Percentiles rank a stretch among this genome's conserved stretches.
Evolutionary conservation across 306 rosid species (phyloP).

Genomic region (Trifolium dubium): DNA sequence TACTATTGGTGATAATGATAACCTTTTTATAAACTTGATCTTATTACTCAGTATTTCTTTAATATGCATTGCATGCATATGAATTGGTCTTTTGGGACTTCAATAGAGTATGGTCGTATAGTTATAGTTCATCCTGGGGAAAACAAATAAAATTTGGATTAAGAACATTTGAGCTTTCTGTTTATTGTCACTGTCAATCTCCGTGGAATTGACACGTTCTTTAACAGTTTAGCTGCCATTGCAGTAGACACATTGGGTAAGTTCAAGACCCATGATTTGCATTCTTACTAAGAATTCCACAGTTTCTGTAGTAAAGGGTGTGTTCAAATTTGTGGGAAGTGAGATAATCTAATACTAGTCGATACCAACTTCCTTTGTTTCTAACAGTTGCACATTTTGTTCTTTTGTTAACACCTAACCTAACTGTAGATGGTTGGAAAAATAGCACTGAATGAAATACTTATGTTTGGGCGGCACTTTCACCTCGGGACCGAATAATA

Average conservation of each 20-base stretch:
- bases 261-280: constrained; percentile 16
- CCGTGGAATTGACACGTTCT: neutral
- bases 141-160: constrained; percentile 13
- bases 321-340: constrained; percentile 26
- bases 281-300: constrained; percentile 16
- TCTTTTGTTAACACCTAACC: constrained; percentile 7
- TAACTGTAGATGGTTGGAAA: constrained; percentile 24
- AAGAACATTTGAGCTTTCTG: constrained; percentile 10
- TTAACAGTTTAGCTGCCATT: constrained; percentile 6
- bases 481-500: constrained; percentile 18
- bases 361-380: constrained; percentile 30
- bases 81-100: constrained; percentile 15
- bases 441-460: constrained; percentile 21
- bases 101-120: neutral
- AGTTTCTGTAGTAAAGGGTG: neutral
- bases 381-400: constrained; percentile 11
- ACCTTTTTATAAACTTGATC: constrained; percentile 16
- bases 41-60: neutral
- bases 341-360: constrained; percentile 16
- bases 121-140: neutral
- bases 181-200: constrained; percentile 3
- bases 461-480: neutral
- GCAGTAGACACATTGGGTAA: neutral
- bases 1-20: neutral
- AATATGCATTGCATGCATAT: constrained; percentile 2